Evolutionary conservation across 495 filamentous ascomycete species (phyloP), one percentile per base, ranked within the genome.

Genomic region (Stereocaulon alpinum): DNA sequence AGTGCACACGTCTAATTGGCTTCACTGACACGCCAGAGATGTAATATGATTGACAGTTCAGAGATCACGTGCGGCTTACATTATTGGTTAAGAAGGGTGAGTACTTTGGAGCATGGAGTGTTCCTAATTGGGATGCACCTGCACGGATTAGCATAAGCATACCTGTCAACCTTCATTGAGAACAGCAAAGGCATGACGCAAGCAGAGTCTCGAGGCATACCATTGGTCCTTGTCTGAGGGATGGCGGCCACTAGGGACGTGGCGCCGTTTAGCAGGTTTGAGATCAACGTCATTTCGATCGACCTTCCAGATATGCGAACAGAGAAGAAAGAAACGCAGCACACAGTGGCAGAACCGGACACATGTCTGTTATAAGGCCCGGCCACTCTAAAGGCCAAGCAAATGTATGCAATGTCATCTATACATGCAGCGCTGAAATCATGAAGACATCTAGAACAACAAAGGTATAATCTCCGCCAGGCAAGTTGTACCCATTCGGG

Each of bases 81-180:
- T 60, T 66, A 18, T 66, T 61, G 4, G 61, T 64, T 17, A 66
- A 42, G 49, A 60, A 66, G 4, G 51, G 17, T n/a, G 56, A 34
- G 32, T 56, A 32, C 14, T 41, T 55, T 12, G 56, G 49, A 17
- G 61, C 63, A 30, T 63, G 24, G 9, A 61, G 50, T 2, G 48
- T 49, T 37, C 62, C 62, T 11, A 63, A 55, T 18, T 43, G 55
- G 40, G 44, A 45, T 18, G 22, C 43, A 41, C 60, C 51, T 56
- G 29, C 4, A 37, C 27, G 34, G 12, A 34, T 55, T 47, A 9
- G 9, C 22, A 17, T 20, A 9, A 47, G 43, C 34, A 37, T 10
- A 37, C 34, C 34, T 37, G 34, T 7, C 43, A 18, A 17, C 12
- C 6, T 47, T 18, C 9, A 6, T 0, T 14, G 30, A 41, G 4